Evolutionary conservation across 345 rosid species (phyloP).

Genomic region (Salix viminalis): DNA sequence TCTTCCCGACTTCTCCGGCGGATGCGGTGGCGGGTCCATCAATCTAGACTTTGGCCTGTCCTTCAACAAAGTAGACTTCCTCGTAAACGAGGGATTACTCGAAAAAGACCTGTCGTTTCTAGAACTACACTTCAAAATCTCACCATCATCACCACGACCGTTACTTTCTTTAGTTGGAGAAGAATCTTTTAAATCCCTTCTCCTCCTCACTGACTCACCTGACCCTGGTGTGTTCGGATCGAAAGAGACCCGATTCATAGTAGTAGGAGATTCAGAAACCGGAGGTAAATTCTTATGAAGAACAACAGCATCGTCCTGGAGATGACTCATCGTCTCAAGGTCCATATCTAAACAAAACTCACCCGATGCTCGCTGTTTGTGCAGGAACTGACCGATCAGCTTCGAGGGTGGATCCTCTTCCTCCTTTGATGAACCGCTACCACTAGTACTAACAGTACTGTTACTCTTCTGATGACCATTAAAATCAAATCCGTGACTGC

Average conservation of each 20-base stretch:
- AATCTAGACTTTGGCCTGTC: conserved; percentile 29
- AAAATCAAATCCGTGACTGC: conserved; percentile 33
- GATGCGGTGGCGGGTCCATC: conserved; percentile 20
- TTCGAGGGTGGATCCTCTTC: conserved; percentile 64
- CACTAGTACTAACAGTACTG: neutral
- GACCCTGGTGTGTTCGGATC: conserved; percentile 24
- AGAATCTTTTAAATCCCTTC: conserved; percentile 19
- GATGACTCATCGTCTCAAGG: conserved; percentile 59
- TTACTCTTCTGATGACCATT: neutral
- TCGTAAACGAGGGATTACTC: conserved; percentile 15
- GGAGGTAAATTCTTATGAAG: conserved; percentile 22
- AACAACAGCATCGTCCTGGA: conserved; percentile 18
- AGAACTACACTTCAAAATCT: conserved; percentile 24
- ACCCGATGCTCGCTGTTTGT: conserved; percentile 66
- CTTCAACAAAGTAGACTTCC: conserved; percentile 20
- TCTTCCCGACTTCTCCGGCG: conserved; percentile 22
- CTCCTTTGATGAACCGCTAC: neutral
- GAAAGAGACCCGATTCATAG: conserved; percentile 32
- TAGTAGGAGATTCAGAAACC: conserved; percentile 34
- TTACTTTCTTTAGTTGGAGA: conserved; percentile 15
- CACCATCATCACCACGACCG: conserved; percentile 6
- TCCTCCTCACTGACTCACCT: conserved; percentile 18
- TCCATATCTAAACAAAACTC: conserved; percentile 72
- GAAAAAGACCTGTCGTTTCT: conserved; percentile 11
- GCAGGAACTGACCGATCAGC: conserved; percentile 66